A percentile compares a stretch with the other conserved stretches of the same genome.
phyloP scores from a whole-genome alignment of 768 basidiomycete species.

The Phanerochaete carnosa region DNA sequence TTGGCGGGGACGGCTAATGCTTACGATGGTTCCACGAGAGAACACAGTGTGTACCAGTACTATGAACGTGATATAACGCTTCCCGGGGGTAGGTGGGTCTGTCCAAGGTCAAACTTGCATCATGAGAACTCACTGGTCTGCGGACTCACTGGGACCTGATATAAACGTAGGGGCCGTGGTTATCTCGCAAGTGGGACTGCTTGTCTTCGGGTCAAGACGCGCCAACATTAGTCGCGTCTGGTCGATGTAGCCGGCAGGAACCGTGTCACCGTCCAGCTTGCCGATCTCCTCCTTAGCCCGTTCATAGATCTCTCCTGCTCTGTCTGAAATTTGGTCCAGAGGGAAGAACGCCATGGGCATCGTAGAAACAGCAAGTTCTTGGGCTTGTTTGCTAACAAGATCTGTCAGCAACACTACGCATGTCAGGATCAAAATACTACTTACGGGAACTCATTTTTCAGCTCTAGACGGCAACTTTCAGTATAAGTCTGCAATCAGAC shows the following conservation, averaged over 20 bases:
- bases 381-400: background rate
- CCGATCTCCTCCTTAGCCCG: constrained; percentile 1
- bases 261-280: background rate
- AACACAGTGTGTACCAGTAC: constrained; percentile 21
- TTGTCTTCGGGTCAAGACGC: constrained; percentile 14
- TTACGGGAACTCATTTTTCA: constrained; percentile 15
- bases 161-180: constrained; percentile 9
- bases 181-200: constrained; percentile 18
- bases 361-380: constrained; percentile 5
- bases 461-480: background rate
- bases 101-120: background rate
- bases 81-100: constrained; percentile 15
- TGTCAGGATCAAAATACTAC: background rate
- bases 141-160: background rate
- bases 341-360: constrained; percentile 4
- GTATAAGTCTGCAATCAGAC: background rate
- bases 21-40: constrained; percentile 26
- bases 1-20: no score
- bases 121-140: background rate
- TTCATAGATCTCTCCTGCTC: background rate
- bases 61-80: constrained; percentile 24
- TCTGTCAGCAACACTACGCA: no score
- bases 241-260: constrained; percentile 17
- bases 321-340: background rate
- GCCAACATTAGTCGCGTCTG: constrained; percentile 23